Percentiles rank a stretch among this genome's conserved stretches.
These are phyloP conservation scores for Drechslerella dactyloides DNA, from an alignment of 2,329 filamentous ascomycete species.

Conservation along the genomic window DNA sequence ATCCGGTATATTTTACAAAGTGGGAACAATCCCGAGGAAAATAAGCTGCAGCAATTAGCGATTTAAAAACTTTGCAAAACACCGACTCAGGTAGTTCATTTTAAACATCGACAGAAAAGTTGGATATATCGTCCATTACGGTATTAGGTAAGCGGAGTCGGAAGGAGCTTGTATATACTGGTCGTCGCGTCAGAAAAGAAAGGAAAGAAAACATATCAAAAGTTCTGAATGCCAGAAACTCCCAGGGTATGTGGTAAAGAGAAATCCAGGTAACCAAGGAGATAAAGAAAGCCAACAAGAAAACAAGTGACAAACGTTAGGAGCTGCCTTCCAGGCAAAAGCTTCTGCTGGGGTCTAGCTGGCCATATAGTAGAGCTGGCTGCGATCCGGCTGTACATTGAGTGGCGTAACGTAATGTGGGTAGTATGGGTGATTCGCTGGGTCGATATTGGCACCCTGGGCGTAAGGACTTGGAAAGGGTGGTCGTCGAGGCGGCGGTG, in stretches of 20 bases:
- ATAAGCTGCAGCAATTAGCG: not conserved
- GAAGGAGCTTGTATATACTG: not conserved
- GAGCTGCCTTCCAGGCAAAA: no score
- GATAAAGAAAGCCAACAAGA: conserved; percentile 9
- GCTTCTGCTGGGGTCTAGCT: conserved; percentile 11
- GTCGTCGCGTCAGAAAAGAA: conserved; percentile 8
- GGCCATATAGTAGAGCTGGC: conserved; percentile 31
- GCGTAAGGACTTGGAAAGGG: conserved; percentile 46
- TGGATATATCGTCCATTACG: conserved; percentile 33
- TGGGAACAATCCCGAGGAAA: not conserved
- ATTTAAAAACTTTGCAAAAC: not conserved
- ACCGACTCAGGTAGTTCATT: not conserved
- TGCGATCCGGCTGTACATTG: conserved; percentile 42
- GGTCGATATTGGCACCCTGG: conserved; percentile 42
- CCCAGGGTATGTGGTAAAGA: conserved; percentile 38
- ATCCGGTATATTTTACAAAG: not conserved
- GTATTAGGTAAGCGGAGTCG: conserved; percentile 22
- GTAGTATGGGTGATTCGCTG: conserved; percentile 45
- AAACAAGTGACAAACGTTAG: not conserved
- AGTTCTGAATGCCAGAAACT: conserved; percentile 27
- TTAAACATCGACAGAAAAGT: not conserved
- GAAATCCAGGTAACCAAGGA: conserved; percentile 16
- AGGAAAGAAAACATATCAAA: conserved; percentile 1
- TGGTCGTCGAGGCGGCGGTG: conserved; percentile 33
- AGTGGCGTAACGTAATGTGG: conserved; percentile 44